phyloP scores from a whole-genome alignment of 768 basidiomycete genomes.

The Rhodotorula diobovata region DNA sequence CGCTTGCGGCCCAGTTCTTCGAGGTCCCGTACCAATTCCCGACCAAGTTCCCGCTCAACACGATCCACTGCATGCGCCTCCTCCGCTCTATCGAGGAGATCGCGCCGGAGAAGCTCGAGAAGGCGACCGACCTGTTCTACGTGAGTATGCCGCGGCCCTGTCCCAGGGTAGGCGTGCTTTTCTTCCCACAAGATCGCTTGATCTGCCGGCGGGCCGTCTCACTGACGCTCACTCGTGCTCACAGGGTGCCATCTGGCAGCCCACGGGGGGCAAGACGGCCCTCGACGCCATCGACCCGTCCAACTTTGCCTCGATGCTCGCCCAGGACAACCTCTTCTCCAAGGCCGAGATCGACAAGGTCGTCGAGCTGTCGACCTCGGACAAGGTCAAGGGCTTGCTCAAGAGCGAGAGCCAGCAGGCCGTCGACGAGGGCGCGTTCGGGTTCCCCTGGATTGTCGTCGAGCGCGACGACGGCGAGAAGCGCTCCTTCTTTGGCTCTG shows the following conservation, averaged over 20 bases:
- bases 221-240: not conserved
- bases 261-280: not conserved
- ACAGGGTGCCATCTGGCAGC: slow-evolving; percentile 15
- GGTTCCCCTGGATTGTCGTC: slow-evolving; percentile 36
- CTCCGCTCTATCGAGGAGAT: slow-evolving; percentile 19
- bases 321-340: not conserved
- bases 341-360: not conserved
- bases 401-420: slow-evolving; percentile 18
- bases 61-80: slow-evolving; percentile 27
- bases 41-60: slow-evolving; percentile 25
- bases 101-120: slow-evolving; percentile 7
- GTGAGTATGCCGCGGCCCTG: not conserved
- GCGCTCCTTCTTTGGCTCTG: slow-evolving; percentile 28
- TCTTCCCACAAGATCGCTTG: too few species aligned
- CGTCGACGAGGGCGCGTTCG: slow-evolving; percentile 24
- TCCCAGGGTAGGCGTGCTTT: not conserved
- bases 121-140: slow-evolving; percentile 24
- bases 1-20: slow-evolving; percentile 11
- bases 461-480: slow-evolving; percentile 23
- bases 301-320: not conserved
- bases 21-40: slow-evolving; percentile 22
- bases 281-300: slow-evolving; percentile 3
- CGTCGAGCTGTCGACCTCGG: not conserved
- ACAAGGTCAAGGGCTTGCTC: slow-evolving; percentile 19
- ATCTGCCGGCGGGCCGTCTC: too few species aligned